Conservation (phyloP, 1,284 basidiomycete genomes). For the Ganoderma multipileum region DNA sequence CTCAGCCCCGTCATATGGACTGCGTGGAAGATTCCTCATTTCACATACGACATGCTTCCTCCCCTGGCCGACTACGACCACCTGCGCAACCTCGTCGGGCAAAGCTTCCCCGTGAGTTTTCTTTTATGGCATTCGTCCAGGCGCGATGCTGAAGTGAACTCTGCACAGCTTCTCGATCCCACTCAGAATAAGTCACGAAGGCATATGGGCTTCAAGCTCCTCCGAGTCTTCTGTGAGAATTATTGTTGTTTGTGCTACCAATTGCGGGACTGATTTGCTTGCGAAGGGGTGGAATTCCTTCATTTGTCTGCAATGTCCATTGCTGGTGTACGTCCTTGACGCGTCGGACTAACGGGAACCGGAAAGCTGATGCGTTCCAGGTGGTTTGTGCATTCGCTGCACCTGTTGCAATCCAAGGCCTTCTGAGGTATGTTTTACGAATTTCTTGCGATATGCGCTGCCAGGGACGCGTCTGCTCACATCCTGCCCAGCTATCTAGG, state of each 20-base stretch:
- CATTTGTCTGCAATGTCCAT: conserved; percentile 32
- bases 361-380: conserved; percentile 10
- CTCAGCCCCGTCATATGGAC: conserved; percentile 42
- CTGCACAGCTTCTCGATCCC: conserved; percentile 40
- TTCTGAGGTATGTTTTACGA: conserved; percentile 13
- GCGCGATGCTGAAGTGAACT: neutral
- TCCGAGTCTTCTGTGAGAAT: conserved; percentile 36
- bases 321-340: conserved; percentile 12
- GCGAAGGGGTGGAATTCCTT: conserved; percentile 33
- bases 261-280: neutral
- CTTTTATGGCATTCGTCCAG: neutral
- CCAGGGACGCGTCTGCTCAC: too few species aligned
- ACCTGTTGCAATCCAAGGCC: conserved; percentile 53
- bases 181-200: conserved; percentile 32
- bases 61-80: conserved; percentile 56
- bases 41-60: conserved; percentile 46
- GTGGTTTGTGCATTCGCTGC: conserved; percentile 43
- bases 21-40: conserved; percentile 38
- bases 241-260: conserved; percentile 11
- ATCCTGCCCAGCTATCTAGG: conserved; percentile 48
- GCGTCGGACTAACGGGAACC: neutral
- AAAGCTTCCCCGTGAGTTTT: conserved; percentile 41
- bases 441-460: neutral
- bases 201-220: conserved; percentile 39
- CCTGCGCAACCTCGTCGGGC: conserved; percentile 47